Base-by-base conservation (phyloP, 2,329 filamentous ascomycete genomes). In the Fusarium sp. region DNA sequence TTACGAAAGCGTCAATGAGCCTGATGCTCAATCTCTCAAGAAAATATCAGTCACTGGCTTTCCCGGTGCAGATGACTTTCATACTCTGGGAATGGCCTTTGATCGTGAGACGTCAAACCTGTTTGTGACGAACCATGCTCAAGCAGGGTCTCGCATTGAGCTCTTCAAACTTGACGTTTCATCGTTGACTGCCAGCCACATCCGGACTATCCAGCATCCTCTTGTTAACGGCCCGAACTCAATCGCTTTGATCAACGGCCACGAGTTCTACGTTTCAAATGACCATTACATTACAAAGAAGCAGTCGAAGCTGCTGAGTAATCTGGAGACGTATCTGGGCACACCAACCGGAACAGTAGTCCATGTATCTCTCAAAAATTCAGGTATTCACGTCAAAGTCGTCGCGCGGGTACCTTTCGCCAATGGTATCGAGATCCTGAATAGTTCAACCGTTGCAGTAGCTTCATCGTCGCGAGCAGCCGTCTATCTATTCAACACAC, bases 261-360 rank as follows among this genome's bases (percentile, higher is more conserved):
- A 76, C 4, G 79, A 82, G 56, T 68, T 83, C 20, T 79, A 78
- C 50, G 75, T 83, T 20, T 81, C 80, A 4, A 83, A 82, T 44
- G 77, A 79, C 57, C 78, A 82, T 60, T 52, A 73, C 62, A 77
- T 82, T 56, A 67, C 74, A 2, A 58, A 68, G 12, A 62, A 60
- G 4, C 51, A 76, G 9, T 56, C 63, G 4, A 68, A 55, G 1
- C 4, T 76, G 1, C 65, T 82, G 0, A 67, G 74, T 10, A 52
- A 56, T 2, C 2, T 78, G 0, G 81, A 83, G 67, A 80, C 76
- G 0, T 77, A 77, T 11, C 58, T 78, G 1, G 70, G 69, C 1
- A 54, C 76, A 2, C 75, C 80, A 0, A 58, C 74, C 2, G 79
- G 76, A 1, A 76, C 72, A 2, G 69, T 82, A 6, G 77, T 82